Percentiles rank a stretch among this genome's conserved stretches.
Conservation (phyloP, 805 yeast genomes). For the Yarrowia osloensis region DNA sequence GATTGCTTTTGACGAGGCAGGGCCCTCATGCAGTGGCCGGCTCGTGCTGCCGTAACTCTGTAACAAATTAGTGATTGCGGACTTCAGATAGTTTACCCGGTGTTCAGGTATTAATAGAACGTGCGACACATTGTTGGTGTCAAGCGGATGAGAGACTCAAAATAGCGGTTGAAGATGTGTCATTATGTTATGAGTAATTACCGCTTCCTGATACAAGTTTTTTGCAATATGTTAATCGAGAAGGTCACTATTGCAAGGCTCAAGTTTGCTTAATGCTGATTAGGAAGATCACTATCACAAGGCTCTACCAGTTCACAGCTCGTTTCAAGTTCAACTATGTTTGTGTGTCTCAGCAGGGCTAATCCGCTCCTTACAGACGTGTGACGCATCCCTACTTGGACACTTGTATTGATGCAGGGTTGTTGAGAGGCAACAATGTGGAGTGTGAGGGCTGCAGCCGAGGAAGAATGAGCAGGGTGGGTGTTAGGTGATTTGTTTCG, state of each 20-base stretch:
- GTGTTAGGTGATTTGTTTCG: not conserved
- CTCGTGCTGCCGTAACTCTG: slow-evolving; percentile 6
- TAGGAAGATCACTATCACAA: too few species aligned
- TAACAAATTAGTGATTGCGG: not conserved
- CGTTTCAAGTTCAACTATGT: not conserved
- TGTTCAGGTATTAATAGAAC: slow-evolving; percentile 4
- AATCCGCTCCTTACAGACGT: not conserved
- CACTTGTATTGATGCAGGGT: not conserved
- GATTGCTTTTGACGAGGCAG: not conserved
- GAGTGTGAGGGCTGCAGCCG: not conserved
- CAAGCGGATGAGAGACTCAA: too few species aligned
- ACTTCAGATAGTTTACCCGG: not conserved
- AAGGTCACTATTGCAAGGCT: too few species aligned
- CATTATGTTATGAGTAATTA: too few species aligned
- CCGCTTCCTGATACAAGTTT: too few species aligned
- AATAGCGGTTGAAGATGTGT: too few species aligned
- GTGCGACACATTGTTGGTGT: not conserved
- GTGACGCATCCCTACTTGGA: not conserved
- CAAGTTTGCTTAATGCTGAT: too few species aligned
- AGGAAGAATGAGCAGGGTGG: not conserved
- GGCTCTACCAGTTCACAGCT: not conserved
- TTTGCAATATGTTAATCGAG: too few species aligned
- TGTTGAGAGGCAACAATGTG: not conserved
- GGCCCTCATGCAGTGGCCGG: not conserved
- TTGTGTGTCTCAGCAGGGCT: slow-evolving; percentile 3